Base-by-base conservation (phyloP, 2,329 filamentous ascomycete species). In the Apiospora pterosperma region DNA sequence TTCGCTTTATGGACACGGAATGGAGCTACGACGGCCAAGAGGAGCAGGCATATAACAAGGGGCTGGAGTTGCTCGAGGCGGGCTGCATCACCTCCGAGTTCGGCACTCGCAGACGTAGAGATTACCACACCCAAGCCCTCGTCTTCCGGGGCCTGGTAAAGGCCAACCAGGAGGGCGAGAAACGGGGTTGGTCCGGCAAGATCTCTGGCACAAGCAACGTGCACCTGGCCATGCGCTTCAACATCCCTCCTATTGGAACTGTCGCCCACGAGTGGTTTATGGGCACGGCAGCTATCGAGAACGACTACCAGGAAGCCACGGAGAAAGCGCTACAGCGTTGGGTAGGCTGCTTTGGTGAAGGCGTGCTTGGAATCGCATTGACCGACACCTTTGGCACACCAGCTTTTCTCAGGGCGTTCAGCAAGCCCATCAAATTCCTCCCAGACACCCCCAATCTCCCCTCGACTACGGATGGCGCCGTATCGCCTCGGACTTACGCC, bases 231-330 rank as follows among this genome's bases (percentile, higher is more conserved):
- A 97, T 97, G 93, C 91, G 93, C 72, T 95, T 97, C 78, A 89
- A 88, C 55, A 88, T 97, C 58, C 81, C 88, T 4, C 93, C 96
- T 0, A 87, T 98, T 14, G 96, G 96, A 5, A 99, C 96, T 0
- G 86, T 88, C 2, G 96, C 96, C 0, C 96, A 99, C 74, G 96
- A 99, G 79, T 99, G 96, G 96, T 98, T 97, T 82, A 99, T 99
- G 96, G 94, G 93, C 48, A 95, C 97, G 67, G 96, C 96, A 0
- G 94, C 96, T 42, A 93, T 97, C 70, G 92, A 90, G 5, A 85
- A 92, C 67, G 87, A 97, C 78, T 99, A 99, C 75, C 85, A 88
- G 70, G 84, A 86, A 67, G 94, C 96, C 3, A 97, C 94, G 41
- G 93, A 97, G 76, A 85, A 90, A 68, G 94, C 93, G 0, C 81